phyloP scores from a whole-genome alignment of 148 eudicot genomes.

The Arbutus unedo region DNA sequence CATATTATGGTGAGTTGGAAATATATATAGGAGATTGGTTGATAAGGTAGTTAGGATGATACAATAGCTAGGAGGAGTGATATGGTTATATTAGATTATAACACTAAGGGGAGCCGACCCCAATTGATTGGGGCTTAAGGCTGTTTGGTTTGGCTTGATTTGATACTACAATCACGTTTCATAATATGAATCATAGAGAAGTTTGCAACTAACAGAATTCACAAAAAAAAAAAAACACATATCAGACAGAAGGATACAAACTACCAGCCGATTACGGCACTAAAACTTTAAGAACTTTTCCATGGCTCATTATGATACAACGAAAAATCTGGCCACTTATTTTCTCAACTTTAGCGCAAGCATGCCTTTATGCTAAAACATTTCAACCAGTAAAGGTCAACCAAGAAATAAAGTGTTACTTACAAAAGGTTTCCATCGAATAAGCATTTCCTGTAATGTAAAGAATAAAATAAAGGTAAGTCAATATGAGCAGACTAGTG shows the following conservation, averaged over 20 bases:
- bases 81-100: too few relatives aligned
- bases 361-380: conserved; percentile 1
- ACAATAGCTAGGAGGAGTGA: too few relatives aligned
- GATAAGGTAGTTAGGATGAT: too few relatives aligned
- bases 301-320: not conserved
- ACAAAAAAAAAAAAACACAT: not conserved
- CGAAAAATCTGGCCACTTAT: not conserved
- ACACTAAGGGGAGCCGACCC: too few relatives aligned
- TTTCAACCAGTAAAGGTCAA: not conserved
- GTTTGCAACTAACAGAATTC: not conserved
- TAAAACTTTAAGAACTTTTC: not conserved
- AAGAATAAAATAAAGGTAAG: not conserved
- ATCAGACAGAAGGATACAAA: not conserved
- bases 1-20: too few relatives aligned
- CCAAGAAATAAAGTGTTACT: conserved; percentile 23
- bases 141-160: too few relatives aligned
- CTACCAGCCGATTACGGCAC: not conserved
- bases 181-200: not conserved
- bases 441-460: conserved; percentile 54
- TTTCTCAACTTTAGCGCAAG: not conserved
- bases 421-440: conserved; percentile 75
- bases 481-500: not conserved
- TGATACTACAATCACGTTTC: not conserved
- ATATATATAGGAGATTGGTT: too few relatives aligned
- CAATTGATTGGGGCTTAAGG: too few relatives aligned